phyloP scores from a whole-genome alignment of 2,329 filamentous ascomycete species.

The Aspergillus candidus region DNA sequence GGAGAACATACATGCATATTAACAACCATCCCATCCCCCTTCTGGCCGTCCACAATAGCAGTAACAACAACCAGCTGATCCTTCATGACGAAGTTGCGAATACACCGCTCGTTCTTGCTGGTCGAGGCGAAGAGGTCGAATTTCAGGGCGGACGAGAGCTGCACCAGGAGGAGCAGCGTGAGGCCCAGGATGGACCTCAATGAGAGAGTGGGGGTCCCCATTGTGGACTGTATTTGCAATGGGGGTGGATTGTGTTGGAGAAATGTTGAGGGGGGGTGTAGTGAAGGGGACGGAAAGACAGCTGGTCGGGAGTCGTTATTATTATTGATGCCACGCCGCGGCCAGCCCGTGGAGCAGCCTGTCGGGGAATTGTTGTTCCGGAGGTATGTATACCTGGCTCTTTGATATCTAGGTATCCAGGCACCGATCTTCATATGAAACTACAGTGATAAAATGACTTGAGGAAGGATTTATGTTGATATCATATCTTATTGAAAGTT shows the following conservation, averaged over 20 bases:
- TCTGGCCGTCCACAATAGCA: constrained; percentile 74
- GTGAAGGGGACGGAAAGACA: constrained; percentile 6
- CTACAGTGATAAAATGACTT: too few species aligned
- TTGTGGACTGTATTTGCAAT: constrained; percentile 18
- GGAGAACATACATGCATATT: constrained; percentile 73
- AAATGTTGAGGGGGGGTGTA: not conserved
- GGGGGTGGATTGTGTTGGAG: constrained; percentile 10
- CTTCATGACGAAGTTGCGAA: constrained; percentile 89
- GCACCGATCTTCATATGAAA: not conserved
- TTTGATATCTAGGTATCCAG: not conserved
- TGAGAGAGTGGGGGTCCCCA: constrained; percentile 26
- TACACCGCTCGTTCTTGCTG: constrained; percentile 73
- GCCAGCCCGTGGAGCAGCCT: constrained; percentile 18
- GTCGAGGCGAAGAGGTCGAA: constrained; percentile 76
- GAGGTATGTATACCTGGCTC: too few species aligned
- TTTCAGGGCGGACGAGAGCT: constrained; percentile 64
- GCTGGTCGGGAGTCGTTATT: constrained; percentile 17
- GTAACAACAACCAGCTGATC: constrained; percentile 96
- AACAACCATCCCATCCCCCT: constrained; percentile 85
- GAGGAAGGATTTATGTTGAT: not conserved
- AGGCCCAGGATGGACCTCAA: constrained; percentile 28
- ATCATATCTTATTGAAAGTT: not conserved
- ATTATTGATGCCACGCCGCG: constrained; percentile 33
- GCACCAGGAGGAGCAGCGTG: constrained; percentile 30
- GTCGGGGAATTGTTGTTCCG: constrained; percentile 28